Conservation (phyloP, 306 rosid species). For the Vigna trinervia region DNA sequence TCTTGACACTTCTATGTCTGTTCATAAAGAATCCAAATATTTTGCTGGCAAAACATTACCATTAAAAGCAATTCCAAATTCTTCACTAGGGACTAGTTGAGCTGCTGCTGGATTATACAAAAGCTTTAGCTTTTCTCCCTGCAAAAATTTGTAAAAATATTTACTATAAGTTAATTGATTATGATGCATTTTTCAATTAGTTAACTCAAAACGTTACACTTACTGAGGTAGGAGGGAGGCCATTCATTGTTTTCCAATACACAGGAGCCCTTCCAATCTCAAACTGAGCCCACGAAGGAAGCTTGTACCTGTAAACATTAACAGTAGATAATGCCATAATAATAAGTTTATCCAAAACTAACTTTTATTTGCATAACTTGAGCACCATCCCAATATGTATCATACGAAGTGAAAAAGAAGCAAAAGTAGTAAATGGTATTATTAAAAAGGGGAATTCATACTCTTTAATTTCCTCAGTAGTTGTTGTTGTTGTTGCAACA, state of each 20-base stretch:
- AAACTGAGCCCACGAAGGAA: slow-evolving; percentile 91
- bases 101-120: slow-evolving; percentile 86
- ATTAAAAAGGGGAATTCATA: slow-evolving; percentile 47
- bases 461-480: slow-evolving; percentile 70
- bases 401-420: not conserved
- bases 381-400: not conserved
- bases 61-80: slow-evolving; percentile 87
- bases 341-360: slow-evolving; percentile 6
- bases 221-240: slow-evolving; percentile 85
- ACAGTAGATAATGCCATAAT: slow-evolving; percentile 12
- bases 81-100: slow-evolving; percentile 71
- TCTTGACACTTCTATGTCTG: slow-evolving; percentile 9
- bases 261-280: slow-evolving; percentile 85
- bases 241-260: slow-evolving; percentile 93
- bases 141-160: slow-evolving; percentile 42
- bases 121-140: slow-evolving; percentile 89
- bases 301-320: slow-evolving; percentile 58
- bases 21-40: slow-evolving; percentile 6
- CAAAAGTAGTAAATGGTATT: not conserved
- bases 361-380: not conserved
- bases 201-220: slow-evolving; percentile 35
- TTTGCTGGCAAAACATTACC: slow-evolving; percentile 53
- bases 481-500: slow-evolving; percentile 55
- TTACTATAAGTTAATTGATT: slow-evolving; percentile 7
- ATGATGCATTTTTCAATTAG: slow-evolving; percentile 11